Evolutionary conservation across 2,329 filamentous ascomycete genomes (phyloP).

Genomic region (Fusarium caatingaense): DNA sequence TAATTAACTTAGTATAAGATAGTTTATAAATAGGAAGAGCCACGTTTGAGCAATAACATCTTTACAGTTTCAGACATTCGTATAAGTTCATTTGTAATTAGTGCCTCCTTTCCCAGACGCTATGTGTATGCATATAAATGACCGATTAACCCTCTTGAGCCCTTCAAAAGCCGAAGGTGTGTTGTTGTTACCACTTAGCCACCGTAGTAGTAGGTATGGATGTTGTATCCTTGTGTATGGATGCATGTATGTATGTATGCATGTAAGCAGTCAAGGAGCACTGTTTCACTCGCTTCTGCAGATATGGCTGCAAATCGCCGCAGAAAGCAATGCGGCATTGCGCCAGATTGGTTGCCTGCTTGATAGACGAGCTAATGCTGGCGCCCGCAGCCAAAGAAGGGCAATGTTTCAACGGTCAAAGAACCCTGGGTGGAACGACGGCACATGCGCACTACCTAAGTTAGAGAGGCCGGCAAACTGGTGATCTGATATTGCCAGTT

Average conservation of each 20-base stretch:
- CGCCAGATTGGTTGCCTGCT: conserved; percentile 14
- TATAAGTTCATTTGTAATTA: not conserved
- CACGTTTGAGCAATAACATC: not conserved
- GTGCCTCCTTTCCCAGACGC: not conserved
- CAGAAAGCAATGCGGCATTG: conserved; percentile 17
- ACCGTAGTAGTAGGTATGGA: conserved; percentile 9
- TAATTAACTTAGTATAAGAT: conserved; percentile 7
- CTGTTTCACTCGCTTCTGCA: conserved; percentile 16
- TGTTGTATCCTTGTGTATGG: not conserved
- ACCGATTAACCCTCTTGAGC: conserved; percentile 10
- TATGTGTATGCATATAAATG: conserved; percentile 13
- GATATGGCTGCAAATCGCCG: conserved; percentile 27
- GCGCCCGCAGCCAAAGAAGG: conserved; percentile 25
- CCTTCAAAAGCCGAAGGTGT: conserved; percentile 4
- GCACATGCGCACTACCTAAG: not conserved
- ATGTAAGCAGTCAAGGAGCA: conserved; percentile 9
- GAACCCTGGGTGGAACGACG: conserved; percentile 3
- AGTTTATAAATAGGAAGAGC: conserved; percentile 32
- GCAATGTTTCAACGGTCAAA: conserved; percentile 13
- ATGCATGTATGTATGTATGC: not conserved
- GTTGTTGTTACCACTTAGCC: not conserved
- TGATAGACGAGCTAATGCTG: conserved; percentile 24
- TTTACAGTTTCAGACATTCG: not conserved
- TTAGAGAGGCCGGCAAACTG: not conserved
- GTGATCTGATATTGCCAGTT: not conserved